Base-by-base conservation (phyloP, 23 red algal species). In the Gracilaria gracilis region DNA sequence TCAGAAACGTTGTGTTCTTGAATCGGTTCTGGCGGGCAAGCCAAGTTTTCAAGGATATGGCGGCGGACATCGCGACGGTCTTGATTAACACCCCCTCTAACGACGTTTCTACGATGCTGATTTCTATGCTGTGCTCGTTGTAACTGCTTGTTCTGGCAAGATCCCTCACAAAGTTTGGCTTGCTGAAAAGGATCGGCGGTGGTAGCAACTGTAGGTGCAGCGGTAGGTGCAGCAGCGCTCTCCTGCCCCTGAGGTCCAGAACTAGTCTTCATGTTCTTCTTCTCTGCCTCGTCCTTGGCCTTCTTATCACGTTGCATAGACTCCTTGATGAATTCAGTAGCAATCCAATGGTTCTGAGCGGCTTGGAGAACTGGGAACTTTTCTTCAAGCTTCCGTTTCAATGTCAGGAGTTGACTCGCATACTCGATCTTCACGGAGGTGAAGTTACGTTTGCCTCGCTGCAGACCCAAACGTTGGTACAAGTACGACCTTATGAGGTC, bases 351-450 rank as follows among this genome's bases (percentile, higher is more conserved):
- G 33, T 35, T 67, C 16, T 67, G 62, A 33, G 62, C 62, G 6
- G 62, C 62, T 31, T 11, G 28, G 11, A 67, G 33, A 36, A 67
- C 62, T 19, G 62, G 62, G 62, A 33, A 67, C 62, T 33, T 5
- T 2, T 67, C 62, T 33, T 33, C 62, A 29, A 67, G 16, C 62
- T 67, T 67, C 62, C 62, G 11, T 67, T 67, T 67, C 62, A 67
- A 17, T 34, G 9, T 11, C 33, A 33, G 9, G 16, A 67, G 33
- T 17, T 67, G 62, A 11, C 28, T 33, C 7, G 62, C 28, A 67
- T 13, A 67, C 25, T 67, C 62, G 27, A 29, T 67, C 62, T 35
- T 67, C 2, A 67, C 25, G 5, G 62, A 67, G 16, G 28, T 67
- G 32, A 33, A 67, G 11, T 9, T 67, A 36, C 62, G 62, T 13